These are phyloP conservation scores for Lachnellula arida DNA, from an alignment of 2,329 filamentous ascomycete species.

Conservation along the genomic window DNA sequence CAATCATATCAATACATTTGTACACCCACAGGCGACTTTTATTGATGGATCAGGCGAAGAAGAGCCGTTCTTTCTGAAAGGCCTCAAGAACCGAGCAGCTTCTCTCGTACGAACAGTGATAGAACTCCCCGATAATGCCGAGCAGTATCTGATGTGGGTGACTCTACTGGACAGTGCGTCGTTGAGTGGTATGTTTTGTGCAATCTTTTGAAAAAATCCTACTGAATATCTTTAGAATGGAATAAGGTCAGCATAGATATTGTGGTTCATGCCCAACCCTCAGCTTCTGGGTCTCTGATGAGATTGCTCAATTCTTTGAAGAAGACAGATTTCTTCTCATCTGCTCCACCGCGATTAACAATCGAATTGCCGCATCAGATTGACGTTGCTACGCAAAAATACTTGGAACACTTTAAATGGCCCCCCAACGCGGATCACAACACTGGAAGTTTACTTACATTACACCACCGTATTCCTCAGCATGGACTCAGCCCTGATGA, in stretches of 20 bases:
- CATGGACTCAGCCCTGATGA: slow-evolving; percentile 60
- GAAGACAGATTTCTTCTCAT: slow-evolving; percentile 68
- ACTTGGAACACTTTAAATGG: slow-evolving; percentile 63
- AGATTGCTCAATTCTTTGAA: slow-evolving; percentile 72
- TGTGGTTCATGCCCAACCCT: slow-evolving; percentile 68
- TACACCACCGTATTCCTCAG: slow-evolving; percentile 69
- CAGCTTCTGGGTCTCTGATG: slow-evolving; percentile 68
- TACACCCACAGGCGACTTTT: slow-evolving; percentile 66
- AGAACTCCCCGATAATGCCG: slow-evolving; percentile 62
- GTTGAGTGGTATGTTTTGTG: slow-evolving; percentile 50
- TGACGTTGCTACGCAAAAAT: slow-evolving; percentile 59
- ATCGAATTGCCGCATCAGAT: slow-evolving; percentile 74
- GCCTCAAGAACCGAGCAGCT: slow-evolving; percentile 51
- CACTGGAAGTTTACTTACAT: slow-evolving; percentile 53
- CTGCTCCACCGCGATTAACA: slow-evolving; percentile 68
- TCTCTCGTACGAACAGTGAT: slow-evolving; percentile 60
- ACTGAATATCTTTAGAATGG: slow-evolving; percentile 55
- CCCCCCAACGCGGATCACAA: slow-evolving; percentile 45
- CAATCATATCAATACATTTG: slow-evolving; percentile 65
- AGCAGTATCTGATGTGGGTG: slow-evolving; percentile 69
- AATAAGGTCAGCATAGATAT: slow-evolving; percentile 76
- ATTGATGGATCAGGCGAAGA: slow-evolving; percentile 65
- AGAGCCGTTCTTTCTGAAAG: slow-evolving; percentile 61
- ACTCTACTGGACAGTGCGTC: slow-evolving; percentile 70
- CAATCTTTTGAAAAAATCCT: slow-evolving; percentile 5